Percentiles rank a stretch among this genome's conserved stretches.
Conservation (phyloP, 257 asterid genomes). For the Datura wrightii region DNA sequence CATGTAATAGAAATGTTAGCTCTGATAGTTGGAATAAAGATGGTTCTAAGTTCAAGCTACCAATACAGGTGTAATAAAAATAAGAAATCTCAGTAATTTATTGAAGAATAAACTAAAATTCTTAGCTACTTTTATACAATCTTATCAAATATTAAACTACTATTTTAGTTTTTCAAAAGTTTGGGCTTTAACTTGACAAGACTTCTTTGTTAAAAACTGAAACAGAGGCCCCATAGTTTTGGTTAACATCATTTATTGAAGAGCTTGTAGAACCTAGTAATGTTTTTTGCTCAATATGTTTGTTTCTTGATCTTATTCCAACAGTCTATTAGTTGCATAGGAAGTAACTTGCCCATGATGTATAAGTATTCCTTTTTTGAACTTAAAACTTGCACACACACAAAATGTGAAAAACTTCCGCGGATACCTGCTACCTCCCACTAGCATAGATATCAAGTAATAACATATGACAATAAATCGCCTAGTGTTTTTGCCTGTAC, state of each 20-base stretch:
- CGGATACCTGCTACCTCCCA: rapidly evolving
- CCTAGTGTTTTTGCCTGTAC: not conserved
- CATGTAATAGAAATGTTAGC: too few relatives aligned
- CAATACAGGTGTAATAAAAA: too few relatives aligned
- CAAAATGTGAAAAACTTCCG: not conserved
- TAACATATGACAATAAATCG: not conserved
- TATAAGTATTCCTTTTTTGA: not conserved
- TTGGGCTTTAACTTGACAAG: not conserved
- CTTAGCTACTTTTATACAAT: not conserved
- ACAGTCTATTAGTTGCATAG: not conserved
- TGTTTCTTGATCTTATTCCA: not conserved
- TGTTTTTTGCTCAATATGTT: not conserved
- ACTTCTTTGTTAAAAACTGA: not conserved
- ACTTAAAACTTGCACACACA: not conserved
- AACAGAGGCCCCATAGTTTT: not conserved
- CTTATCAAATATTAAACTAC: not conserved
- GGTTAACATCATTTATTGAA: not conserved
- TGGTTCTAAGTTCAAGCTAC: too few relatives aligned
- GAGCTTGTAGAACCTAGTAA: not conserved
- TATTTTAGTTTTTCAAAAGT: not conserved
- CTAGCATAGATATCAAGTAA: rapidly evolving
- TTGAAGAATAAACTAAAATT: not conserved
- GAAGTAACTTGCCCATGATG: not conserved
- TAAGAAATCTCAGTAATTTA: too few relatives aligned
- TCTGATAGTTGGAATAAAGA: too few relatives aligned